These are phyloP conservation scores for Trichoderma cornu-damae DNA, from an alignment of 2,329 filamentous ascomycete species.

Conservation along the genomic window DNA sequence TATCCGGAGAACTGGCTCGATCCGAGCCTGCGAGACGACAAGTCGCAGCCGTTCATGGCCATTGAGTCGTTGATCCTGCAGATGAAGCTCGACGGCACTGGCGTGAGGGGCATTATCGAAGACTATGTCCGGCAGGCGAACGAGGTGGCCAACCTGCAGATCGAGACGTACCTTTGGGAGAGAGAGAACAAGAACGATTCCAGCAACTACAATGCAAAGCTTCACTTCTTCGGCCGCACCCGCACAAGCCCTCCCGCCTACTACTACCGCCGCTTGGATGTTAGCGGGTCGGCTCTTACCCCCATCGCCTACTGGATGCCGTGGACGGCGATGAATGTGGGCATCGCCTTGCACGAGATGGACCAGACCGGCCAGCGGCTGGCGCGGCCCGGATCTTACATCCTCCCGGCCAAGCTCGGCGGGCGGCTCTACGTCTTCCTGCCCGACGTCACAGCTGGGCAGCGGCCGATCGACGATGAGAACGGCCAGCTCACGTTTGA, in stretches of 20 bases:
- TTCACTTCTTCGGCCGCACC: slow-evolving; percentile 1
- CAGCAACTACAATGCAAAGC: background rate
- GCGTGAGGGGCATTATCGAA: background rate
- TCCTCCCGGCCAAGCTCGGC: background rate
- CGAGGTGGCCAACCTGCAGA: slow-evolving; percentile 1
- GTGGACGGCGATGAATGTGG: background rate
- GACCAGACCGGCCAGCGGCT: background rate
- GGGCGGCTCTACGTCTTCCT: slow-evolving; percentile 2
- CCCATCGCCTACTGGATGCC: background rate
- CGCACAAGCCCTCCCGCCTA: background rate
- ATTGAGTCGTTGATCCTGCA: slow-evolving; percentile 8
- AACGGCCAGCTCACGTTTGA: background rate
- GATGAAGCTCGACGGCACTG: background rate
- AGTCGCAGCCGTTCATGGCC: background rate
- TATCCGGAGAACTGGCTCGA: slow-evolving; percentile 19
- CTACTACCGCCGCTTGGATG: background rate
- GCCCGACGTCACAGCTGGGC: background rate
- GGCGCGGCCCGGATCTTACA: background rate
- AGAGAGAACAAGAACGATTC: background rate
- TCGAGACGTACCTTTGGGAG: background rate
- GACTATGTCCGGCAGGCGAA: background rate
- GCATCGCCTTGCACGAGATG: background rate
- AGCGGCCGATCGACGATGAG: background rate
- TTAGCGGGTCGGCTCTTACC: too few relatives aligned
- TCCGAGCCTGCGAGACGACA: slow-evolving; percentile 12